Base-by-base conservation (phyloP, 2,329 filamentous ascomycete species). In the Periconia macrospinosa region DNA sequence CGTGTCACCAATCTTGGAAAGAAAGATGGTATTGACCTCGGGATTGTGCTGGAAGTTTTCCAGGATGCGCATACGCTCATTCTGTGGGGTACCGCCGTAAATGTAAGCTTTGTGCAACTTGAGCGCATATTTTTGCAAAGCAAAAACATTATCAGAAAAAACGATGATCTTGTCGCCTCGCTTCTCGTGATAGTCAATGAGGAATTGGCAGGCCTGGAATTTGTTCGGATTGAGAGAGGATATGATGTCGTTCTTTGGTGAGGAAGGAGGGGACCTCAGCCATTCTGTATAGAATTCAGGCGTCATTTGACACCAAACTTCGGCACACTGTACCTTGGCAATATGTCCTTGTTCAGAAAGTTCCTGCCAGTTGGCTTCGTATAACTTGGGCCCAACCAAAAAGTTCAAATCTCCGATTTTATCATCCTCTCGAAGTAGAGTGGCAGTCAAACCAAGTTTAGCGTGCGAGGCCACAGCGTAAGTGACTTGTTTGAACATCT, bases 301-400 rank as follows among this genome's bases (percentile, higher is more conserved):
- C 0, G 94, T 96, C 94, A 99, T 99, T 2, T 93, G 92, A 69
- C 94, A 99, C 94, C 94, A 99, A 7, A 99, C 94, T 75, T 99
- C 94, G 14, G 94, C 94, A 73, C 94, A 99, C 74, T 99, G 94
- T 1, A 99, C 94, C 62, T 91, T 89, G 35, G 94, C 94, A 72
- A 99, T 99, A 70, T 97, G 92, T 0, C 94, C 94, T 75, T 97
- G 92, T 67, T 97, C 91, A 1, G 93, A 94, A 41, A 99, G 83
- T 73, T 99, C 94, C 87, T 97, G 96, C 94, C 94, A 99, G 73
- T 99, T 99, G 27, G 94, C 94, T 75, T 99, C 94, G 70, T 96
- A 99, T 0, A 99, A 81, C 74, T 99, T 99, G 0, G 94, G 94
- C 0, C 94, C 94, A 66, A 99, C 97, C 54, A 99, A 78, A 70